Base-by-base conservation (phyloP, 2,329 filamentous ascomycete species). In the Aspergillus chevalieri region DNA sequence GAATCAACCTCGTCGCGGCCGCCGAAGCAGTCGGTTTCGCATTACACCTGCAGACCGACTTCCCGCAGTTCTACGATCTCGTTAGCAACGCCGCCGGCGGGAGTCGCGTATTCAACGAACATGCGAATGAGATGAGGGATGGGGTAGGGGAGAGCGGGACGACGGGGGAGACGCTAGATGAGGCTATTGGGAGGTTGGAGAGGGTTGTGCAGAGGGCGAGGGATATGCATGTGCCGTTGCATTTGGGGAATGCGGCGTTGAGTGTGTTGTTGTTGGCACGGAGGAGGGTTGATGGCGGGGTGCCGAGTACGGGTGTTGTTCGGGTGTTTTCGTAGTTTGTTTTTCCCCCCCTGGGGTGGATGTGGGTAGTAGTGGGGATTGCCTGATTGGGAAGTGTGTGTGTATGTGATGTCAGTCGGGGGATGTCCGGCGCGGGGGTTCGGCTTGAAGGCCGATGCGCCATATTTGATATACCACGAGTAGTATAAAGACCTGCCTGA, bases 11-110 rank as follows among this genome's bases (percentile, higher is more conserved):
- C n/a, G 72, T 73, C 8, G 73, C 74, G 0, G 71, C 73, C 1
- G 72, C 76, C 0, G 75, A 78, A 53, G 74, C 71, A 8, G 68
- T 78, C 56, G 64, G 70, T 0, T 77, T 77, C 56, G 75, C 74
- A 44, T 68, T 70, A 10, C 59, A 70, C 44, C 67, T 78, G 4
- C 68, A 70, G 0, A 68, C 76, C 15, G 72, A 76, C 53, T 61
- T 75, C 30, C 59, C 65, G 47, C 65, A 71, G 49, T 75, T 77
- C 64, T 72, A 69, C 55, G 68, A 69, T 9, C 70, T 77, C 44
- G 74, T 77, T 42, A 65, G 64, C 43, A 72, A 75, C 51, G 75
- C 75, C 3, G 75, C 75, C 0, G 75, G 75, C 2, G 70, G 68
- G 47, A 75, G 70, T 51, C 67, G 62, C 15, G 69, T 74, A 55